Conservation (phyloP, 2,329 filamentous ascomycete species). For the Davidsoniella virescens region DNA sequence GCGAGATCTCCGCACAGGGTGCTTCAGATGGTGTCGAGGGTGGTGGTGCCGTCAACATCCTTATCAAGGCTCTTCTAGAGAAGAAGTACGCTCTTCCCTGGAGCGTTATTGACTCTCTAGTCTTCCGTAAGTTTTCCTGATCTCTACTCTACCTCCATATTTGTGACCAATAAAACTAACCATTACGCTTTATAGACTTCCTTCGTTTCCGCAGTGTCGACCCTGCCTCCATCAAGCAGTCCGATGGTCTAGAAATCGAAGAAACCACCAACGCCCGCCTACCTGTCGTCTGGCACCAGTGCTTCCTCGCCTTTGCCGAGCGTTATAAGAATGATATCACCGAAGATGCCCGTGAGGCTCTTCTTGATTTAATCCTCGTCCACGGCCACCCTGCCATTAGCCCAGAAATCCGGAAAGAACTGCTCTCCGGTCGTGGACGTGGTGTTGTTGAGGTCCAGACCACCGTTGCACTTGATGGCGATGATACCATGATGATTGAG, state of each 20-base stretch:
- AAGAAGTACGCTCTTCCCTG: slow-evolving; percentile 95
- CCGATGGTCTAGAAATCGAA: slow-evolving; percentile 36
- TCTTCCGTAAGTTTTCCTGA: slow-evolving; percentile 38
- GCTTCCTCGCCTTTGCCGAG: slow-evolving; percentile 79
- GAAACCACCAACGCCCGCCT: slow-evolving; percentile 42
- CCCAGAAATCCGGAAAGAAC: slow-evolving; percentile 75
- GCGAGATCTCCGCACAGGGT: slow-evolving; percentile 86
- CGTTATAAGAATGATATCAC: slow-evolving; percentile 92
- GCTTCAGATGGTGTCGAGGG: slow-evolving; percentile 69
- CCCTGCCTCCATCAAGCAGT: slow-evolving; percentile 35
- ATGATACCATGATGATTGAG: slow-evolving; percentile 68
- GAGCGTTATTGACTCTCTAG: slow-evolving; percentile 83
- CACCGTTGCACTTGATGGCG: slow-evolving; percentile 46
- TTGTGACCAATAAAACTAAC: neutral
- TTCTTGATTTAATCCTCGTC: slow-evolving; percentile 71
- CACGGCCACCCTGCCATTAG: slow-evolving; percentile 80
- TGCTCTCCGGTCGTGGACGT: slow-evolving; percentile 74
- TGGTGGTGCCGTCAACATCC: slow-evolving; percentile 83
- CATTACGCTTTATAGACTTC: slow-evolving; percentile 44
- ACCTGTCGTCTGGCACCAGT: slow-evolving; percentile 94
- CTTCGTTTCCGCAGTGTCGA: slow-evolving; percentile 66
- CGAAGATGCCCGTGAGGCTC: slow-evolving; percentile 80
- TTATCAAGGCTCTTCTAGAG: slow-evolving; percentile 82
- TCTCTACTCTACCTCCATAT: neutral
- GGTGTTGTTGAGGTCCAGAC: slow-evolving; percentile 41